A percentile compares a stretch with the other conserved stretches of the same genome.
Conservation (phyloP, 2,329 filamentous ascomycete genomes). For the Alternaria hordeiaustralica region DNA sequence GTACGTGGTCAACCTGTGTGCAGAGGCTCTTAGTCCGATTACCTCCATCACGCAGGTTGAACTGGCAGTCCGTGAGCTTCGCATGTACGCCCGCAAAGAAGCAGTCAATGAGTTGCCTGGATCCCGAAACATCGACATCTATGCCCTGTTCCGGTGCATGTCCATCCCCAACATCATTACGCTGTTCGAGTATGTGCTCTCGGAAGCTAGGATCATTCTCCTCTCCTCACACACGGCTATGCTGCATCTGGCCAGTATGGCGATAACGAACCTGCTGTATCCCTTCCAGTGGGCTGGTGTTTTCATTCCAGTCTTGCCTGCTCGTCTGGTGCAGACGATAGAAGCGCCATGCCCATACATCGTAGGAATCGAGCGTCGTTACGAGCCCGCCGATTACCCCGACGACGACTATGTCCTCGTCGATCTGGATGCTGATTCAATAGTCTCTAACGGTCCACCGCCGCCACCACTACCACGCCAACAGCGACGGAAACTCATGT, state of each 20-base stretch:
- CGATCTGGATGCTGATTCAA: slow-evolving; percentile 88
- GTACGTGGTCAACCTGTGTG: slow-evolving; percentile 96
- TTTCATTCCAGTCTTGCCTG: slow-evolving; percentile 89
- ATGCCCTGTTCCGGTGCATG: slow-evolving; percentile 86
- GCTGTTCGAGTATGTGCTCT: slow-evolving; percentile 89
- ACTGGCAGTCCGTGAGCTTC: slow-evolving; percentile 84
- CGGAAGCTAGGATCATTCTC: slow-evolving; percentile 94
- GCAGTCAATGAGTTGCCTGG: slow-evolving; percentile 92
- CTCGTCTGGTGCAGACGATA: slow-evolving; percentile 84
- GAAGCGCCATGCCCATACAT: slow-evolving; percentile 98
- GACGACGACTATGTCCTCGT: slow-evolving; percentile 96
- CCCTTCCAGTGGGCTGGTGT: slow-evolving; percentile 93
- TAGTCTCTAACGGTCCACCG: slow-evolving; percentile 79
- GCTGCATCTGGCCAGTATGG: slow-evolving; percentile 90
- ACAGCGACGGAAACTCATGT: slow-evolving; percentile 86
- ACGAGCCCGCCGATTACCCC: slow-evolving; percentile 83
- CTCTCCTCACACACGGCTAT: slow-evolving; percentile 95
- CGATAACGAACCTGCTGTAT: slow-evolving; percentile 84
- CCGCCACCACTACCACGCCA: slow-evolving; percentile 85
- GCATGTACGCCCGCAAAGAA: slow-evolving; percentile 91
- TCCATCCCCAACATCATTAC: slow-evolving; percentile 92
- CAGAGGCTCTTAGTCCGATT: slow-evolving; percentile 89
- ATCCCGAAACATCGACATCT: slow-evolving; percentile 89
- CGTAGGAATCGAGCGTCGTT: slow-evolving; percentile 91
- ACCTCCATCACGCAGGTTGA: slow-evolving; percentile 96